Conservation (phyloP, 2,329 filamentous ascomycete species). For the Daldinia sp. region DNA sequence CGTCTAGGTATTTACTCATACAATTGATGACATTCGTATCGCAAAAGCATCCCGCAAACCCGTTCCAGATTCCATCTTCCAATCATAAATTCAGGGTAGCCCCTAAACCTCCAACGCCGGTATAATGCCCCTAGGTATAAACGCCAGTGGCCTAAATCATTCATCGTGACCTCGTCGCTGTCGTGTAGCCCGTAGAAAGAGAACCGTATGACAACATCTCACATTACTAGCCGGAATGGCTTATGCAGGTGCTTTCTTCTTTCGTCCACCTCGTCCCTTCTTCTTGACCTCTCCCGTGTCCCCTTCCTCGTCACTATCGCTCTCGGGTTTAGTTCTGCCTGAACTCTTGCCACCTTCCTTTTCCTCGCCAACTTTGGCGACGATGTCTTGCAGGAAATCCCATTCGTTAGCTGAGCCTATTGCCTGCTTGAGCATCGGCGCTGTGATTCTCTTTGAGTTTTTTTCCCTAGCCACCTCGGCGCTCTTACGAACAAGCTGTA, state of each 20-base stretch:
- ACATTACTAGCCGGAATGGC: conserved; percentile 36
- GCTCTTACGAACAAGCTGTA: conserved; percentile 88
- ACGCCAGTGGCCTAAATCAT: conserved; percentile 49
- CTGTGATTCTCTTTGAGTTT: conserved; percentile 89
- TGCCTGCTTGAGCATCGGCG: conserved; percentile 90
- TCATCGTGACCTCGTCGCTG: conserved; percentile 44
- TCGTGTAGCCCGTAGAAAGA: conserved; percentile 42
- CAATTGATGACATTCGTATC: background rate
- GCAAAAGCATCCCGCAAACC: conserved; percentile 4
- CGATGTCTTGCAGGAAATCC: conserved; percentile 93
- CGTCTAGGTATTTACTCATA: background rate
- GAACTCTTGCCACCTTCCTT: conserved; percentile 58
- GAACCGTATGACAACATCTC: conserved; percentile 16
- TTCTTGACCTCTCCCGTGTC: conserved; percentile 62
- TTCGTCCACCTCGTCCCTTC: conserved; percentile 60
- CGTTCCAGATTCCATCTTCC: conserved; percentile 27
- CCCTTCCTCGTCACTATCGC: conserved; percentile 64
- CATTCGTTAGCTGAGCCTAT: conserved; percentile 90
- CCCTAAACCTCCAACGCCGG: conserved; percentile 49
- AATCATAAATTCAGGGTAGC: conserved; percentile 33
- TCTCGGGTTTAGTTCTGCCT: conserved; percentile 60
- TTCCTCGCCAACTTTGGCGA: conserved; percentile 77
- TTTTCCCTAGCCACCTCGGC: conserved; percentile 85
- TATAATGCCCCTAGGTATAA: conserved; percentile 43
- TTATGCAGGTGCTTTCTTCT: conserved; percentile 61